phyloP scores from a whole-genome alignment of 192 early-diverging fungal species.

The Dimargaris xerosporica region DNA sequence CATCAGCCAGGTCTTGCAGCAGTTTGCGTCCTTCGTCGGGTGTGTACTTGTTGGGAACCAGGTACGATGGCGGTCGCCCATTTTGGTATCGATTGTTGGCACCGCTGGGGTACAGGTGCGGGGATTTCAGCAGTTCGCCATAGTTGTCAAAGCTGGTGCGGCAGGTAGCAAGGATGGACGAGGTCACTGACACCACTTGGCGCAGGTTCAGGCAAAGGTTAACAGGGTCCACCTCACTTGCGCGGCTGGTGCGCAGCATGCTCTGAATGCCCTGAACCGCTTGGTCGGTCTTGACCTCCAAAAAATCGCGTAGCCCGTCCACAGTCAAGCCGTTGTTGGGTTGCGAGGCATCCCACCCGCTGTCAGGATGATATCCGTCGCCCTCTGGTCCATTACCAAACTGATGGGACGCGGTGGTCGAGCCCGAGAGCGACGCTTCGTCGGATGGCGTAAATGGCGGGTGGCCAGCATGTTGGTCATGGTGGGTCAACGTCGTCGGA shows the following conservation, averaged over 20 bases:
- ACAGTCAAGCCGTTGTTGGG: neutral
- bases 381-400: too few species aligned
- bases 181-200: slow-evolving; percentile 14
- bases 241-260: slow-evolving; percentile 25
- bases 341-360: too few species aligned
- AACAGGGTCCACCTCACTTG: slow-evolving; percentile 18
- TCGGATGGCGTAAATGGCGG: too few species aligned
- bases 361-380: too few species aligned
- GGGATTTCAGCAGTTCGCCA: slow-evolving; percentile 14
- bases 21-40: slow-evolving; percentile 15
- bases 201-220: slow-evolving; percentile 17
- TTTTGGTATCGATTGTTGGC: too few species aligned
- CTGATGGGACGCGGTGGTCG: too few species aligned
- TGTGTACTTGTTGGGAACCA: slow-evolving; percentile 18
- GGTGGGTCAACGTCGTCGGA: too few species aligned
- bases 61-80: slow-evolving; percentile 1
- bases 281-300: slow-evolving; percentile 29
- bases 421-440: too few species aligned
- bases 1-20: slow-evolving; percentile 24
- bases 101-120: slow-evolving; percentile 10
- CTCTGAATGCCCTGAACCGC: slow-evolving; percentile 27
- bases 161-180: slow-evolving; percentile 21
- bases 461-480: too few species aligned
- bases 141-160: slow-evolving; percentile 20
- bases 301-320: slow-evolving; percentile 12